A percentile compares a stretch with the other conserved stretches of the same genome.
Conservation (phyloP, 1,284 basidiomycete species). For the Cystobasidium slooffiae region DNA sequence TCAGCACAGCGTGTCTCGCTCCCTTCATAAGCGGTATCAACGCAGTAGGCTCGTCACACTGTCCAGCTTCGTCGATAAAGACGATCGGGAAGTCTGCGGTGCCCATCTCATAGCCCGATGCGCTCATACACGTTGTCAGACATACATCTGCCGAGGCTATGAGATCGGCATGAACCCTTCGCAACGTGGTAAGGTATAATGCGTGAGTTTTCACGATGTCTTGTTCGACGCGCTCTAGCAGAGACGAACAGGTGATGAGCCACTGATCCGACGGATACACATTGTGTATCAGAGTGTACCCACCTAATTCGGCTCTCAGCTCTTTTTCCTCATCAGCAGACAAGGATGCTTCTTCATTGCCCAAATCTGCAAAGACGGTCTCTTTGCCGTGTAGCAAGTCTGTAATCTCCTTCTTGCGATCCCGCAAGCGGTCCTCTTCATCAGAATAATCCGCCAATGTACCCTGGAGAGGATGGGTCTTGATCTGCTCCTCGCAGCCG, state of each 20-base stretch:
- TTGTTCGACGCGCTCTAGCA: background rate
- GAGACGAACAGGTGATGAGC: background rate
- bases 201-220: conserved; percentile 2
- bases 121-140: conserved; percentile 56
- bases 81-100: conserved; percentile 88
- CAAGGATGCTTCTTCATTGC: conserved; percentile 10
- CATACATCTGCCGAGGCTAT: conserved; percentile 57
- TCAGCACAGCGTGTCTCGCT: conserved; percentile 81
- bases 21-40: conserved; percentile 87
- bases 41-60: conserved; percentile 90
- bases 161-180: conserved; percentile 55
- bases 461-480: conserved; percentile 60
- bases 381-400: conserved; percentile 11
- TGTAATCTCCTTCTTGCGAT: conserved; percentile 8
- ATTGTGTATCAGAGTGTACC: background rate
- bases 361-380: conserved; percentile 15
- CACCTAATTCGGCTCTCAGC: conserved; percentile 8
- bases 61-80: conserved; percentile 91
- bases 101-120: conserved; percentile 55
- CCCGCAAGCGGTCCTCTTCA: conserved; percentile 21
- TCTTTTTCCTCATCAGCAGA: background rate
- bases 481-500: conserved; percentile 71
- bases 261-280: background rate
- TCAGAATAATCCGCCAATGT: conserved; percentile 11
- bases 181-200: conserved; percentile 46